phyloP scores from a whole-genome alignment of 2,329 filamentous ascomycete genomes.

The Colletotrichum paranaense region DNA sequence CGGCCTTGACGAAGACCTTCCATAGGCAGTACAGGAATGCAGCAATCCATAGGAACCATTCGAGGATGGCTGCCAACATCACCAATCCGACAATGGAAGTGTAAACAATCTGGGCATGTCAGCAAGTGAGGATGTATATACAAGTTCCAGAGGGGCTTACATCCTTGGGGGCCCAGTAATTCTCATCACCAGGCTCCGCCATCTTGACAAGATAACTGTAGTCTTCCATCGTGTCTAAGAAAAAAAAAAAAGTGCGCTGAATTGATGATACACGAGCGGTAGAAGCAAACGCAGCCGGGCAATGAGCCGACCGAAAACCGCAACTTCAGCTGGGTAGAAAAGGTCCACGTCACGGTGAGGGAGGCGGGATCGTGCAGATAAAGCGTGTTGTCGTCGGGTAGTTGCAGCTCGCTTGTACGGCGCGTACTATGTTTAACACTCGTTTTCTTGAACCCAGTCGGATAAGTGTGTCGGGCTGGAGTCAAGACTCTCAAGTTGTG shows the following conservation, averaged over 20 bases:
- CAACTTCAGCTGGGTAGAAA: background rate
- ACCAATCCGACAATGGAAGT: conserved; percentile 82
- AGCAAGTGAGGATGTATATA: conserved; percentile 23
- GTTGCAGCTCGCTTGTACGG: conserved; percentile 17
- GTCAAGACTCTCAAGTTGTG: background rate
- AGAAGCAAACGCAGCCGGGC: background rate
- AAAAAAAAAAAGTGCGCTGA: background rate
- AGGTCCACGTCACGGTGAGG: conserved; percentile 14
- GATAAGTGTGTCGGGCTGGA: background rate
- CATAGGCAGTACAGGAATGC: conserved; percentile 91
- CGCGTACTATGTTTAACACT: conserved; percentile 7
- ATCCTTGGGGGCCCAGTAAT: conserved; percentile 62
- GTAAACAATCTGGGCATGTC: conserved; percentile 78
- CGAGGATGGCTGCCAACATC: conserved; percentile 86
- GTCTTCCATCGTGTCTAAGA: background rate
- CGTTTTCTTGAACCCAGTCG: background rate
- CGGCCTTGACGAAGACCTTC: conserved; percentile 90
- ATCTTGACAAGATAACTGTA: conserved; percentile 44
- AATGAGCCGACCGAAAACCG: background rate
- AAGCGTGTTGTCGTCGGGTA: conserved; percentile 20
- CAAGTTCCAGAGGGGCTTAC: conserved; percentile 41
- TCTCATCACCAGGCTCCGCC: conserved; percentile 47
- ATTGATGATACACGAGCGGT: background rate
- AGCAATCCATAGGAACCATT: conserved; percentile 96
- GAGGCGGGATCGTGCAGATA: conserved; percentile 20